phyloP scores from a whole-genome alignment of 2,329 filamentous ascomycete species.

The Cladosporium oxysporum region DNA sequence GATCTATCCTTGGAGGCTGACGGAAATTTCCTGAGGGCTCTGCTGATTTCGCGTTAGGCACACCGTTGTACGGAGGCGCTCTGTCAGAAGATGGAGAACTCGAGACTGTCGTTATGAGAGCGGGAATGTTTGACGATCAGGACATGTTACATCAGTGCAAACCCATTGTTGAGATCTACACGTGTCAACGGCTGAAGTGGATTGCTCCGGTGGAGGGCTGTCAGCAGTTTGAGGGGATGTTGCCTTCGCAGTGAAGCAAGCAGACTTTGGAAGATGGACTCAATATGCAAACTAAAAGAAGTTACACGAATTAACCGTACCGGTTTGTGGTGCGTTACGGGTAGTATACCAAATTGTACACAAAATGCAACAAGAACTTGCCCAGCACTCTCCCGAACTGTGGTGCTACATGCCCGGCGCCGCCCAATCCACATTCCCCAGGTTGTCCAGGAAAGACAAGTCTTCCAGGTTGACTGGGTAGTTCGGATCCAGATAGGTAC shows the following conservation, averaged over 20 bases:
- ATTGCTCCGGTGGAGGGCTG: constrained; percentile 3
- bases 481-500: constrained; percentile 37
- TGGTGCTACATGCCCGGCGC: constrained; percentile 3
- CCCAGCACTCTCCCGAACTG: neutral
- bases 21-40: neutral
- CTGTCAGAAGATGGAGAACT: neutral
- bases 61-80: constrained; percentile 2
- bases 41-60: neutral
- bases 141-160: neutral
- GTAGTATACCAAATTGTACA: neutral
- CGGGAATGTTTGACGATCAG: constrained; percentile 10
- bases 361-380: neutral
- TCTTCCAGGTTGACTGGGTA: constrained; percentile 39
- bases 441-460: constrained; percentile 35
- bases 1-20: neutral
- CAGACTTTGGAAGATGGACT: neutral
- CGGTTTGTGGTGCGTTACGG: neutral
- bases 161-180: constrained; percentile 13
- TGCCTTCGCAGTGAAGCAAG: constrained; percentile 1
- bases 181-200: constrained; percentile 5
- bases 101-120: constrained; percentile 1
- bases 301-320: neutral
- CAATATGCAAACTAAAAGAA: neutral
- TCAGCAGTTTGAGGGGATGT: constrained; percentile 13
- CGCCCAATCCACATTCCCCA: constrained; percentile 16